phyloP scores from a whole-genome alignment of 139 green algal genomes.

The Chlorella sp. region DNA sequence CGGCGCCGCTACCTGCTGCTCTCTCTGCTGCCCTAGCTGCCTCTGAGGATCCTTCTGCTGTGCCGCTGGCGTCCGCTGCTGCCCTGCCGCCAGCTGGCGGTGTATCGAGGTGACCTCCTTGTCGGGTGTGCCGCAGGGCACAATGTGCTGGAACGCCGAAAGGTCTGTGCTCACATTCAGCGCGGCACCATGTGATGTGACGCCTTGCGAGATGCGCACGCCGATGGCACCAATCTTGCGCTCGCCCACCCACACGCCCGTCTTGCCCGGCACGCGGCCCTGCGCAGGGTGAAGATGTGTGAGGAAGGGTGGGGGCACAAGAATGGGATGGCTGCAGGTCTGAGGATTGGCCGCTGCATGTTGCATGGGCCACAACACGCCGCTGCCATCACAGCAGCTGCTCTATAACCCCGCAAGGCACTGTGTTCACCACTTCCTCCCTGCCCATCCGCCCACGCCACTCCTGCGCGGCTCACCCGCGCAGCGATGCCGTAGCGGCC shows the following conservation, averaged over 20 bases:
- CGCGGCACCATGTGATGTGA: slow-evolving; percentile 91
- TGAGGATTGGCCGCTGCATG: neutral
- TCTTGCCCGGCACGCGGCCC: slow-evolving; percentile 59
- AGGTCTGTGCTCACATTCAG: slow-evolving; percentile 89
- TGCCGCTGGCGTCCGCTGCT: neutral
- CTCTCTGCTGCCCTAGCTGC: neutral
- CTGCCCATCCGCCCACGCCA: neutral
- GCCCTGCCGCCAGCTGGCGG: slow-evolving; percentile 22
- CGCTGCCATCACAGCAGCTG: neutral
- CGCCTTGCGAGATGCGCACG: slow-evolving; percentile 85
- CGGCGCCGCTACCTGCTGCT: neutral
- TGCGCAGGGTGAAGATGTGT: neutral
- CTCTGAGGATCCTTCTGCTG: neutral
- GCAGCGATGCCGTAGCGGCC: slow-evolving; percentile 59
- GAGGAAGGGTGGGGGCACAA: too few relatives aligned
- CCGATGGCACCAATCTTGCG: slow-evolving; percentile 93
- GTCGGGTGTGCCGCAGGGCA: slow-evolving; percentile 76
- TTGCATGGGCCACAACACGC: neutral
- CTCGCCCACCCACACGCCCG: slow-evolving; percentile 90
- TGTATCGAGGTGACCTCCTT: slow-evolving; percentile 53
- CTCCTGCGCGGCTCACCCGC: slow-evolving; percentile 20
- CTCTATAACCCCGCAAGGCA: neutral
- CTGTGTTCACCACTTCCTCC: neutral
- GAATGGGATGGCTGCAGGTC: neutral
- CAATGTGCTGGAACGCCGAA: slow-evolving; percentile 74